Evolutionary conservation across 1,284 basidiomycete genomes (phyloP), one percentile per base, ranked within the genome.

Genomic region (Ganoderma resinaceum): DNA sequence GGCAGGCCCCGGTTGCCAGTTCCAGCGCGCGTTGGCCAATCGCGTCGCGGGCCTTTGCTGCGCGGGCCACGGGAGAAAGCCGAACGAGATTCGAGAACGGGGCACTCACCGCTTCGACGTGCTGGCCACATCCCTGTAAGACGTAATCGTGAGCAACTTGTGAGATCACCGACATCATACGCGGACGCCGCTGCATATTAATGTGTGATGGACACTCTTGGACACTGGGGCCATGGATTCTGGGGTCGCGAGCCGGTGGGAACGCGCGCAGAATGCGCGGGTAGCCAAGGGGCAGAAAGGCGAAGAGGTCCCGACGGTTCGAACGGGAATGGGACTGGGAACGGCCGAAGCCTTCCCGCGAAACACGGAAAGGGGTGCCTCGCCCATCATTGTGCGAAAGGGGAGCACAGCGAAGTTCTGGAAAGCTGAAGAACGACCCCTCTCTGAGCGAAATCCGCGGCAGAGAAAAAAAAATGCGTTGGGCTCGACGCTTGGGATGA

Each of bases 81-180:
- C 46, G n/a, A 31, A 59, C 29, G 43, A 46, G 43, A 9, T 46
- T 46, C 71, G 73, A 73, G 65, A 63, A 66, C 58, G 55, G 26
- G 49, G 72, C n/a, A 83, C 88, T 85, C 78, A 91, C 91, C 77
- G 82, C 73, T 66, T 91, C 87, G 75, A 86, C 84, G 79, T 93
- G 91, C 69, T 76, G 73, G 20, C 91, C 91, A 70, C 91, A 93
- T 68, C 91, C 91, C 91, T 38, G 46, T 26, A 64, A 62, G 55
- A 72, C 74, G 67, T 71, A 74, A 75, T 76, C 69, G 62, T 71
- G 64, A 60, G 26, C 58, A 9, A 60, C 35, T 58, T 58, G 16
- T 58, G 55, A 66, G 55, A 29, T 60, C 58, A 33, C 58, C 38
- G 58, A 37, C 65, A 65, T 62, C 62, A 57, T 52, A 33, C 69